Evolutionary conservation across 306 rosid genomes (phyloP).

Genomic region (Castanea sativa): DNA sequence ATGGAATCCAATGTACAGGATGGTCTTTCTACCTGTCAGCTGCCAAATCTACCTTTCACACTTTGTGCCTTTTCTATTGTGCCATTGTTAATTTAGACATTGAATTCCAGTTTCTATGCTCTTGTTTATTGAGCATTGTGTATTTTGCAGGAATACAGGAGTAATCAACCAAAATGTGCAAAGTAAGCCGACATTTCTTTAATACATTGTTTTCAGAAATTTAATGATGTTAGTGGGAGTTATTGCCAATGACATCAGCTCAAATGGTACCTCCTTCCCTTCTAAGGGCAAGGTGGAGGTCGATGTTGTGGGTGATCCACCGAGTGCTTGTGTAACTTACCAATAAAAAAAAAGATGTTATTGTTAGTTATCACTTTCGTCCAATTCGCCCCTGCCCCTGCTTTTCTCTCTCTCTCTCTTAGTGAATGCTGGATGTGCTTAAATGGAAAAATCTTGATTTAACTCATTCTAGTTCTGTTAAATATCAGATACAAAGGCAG

Average conservation of each 20-base stretch:
- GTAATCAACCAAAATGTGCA: slow-evolving; percentile 33
- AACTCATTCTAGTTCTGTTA: slow-evolving; percentile 6
- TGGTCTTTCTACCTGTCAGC: not conserved
- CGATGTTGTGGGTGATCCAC: no score
- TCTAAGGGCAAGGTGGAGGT: no score
- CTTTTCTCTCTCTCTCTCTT: not conserved
- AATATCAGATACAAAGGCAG: slow-evolving; percentile 16
- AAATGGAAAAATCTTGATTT: not conserved
- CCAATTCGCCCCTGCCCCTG: not conserved
- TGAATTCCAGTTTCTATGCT: not conserved
- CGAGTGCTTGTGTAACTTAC: no score
- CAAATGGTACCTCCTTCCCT: no score
- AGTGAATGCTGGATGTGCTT: not conserved
- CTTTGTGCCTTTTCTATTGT: not conserved
- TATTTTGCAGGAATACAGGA: slow-evolving; percentile 38
- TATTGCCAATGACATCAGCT: no score
- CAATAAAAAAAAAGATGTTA: not conserved
- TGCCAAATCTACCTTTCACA: not conserved
- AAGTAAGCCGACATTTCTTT: slow-evolving; percentile 41
- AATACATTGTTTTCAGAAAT: not conserved
- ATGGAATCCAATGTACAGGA: not conserved
- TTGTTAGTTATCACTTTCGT: not conserved
- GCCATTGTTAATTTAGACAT: slow-evolving; percentile 7
- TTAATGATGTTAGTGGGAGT: not conserved
- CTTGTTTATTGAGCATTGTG: slow-evolving; percentile 20